Evolutionary conservation across 768 basidiomycete species (phyloP).

Genomic region (Serpula lacrymans): DNA sequence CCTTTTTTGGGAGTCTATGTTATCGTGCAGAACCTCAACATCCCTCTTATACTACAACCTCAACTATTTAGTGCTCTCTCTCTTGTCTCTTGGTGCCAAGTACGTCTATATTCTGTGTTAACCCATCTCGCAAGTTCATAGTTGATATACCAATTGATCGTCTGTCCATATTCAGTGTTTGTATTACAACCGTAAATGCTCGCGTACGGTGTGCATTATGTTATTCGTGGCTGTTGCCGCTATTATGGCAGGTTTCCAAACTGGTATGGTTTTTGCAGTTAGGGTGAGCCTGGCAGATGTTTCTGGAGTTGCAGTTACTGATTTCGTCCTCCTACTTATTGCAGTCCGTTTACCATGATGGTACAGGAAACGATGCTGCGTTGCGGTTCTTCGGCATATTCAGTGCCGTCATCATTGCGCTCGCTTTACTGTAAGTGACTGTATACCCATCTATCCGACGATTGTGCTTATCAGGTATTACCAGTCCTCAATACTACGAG

Average conservation of each 20-base stretch:
- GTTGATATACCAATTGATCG: neutral
- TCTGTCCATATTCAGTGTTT: slow-evolving; percentile 54
- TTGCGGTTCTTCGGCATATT: slow-evolving; percentile 64
- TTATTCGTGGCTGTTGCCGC: slow-evolving; percentile 38
- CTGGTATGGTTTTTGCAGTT: slow-evolving; percentile 55
- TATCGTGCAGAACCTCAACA: slow-evolving; percentile 61
- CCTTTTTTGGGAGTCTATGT: slow-evolving; percentile 67
- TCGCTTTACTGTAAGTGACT: slow-evolving; percentile 39
- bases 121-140: neutral
- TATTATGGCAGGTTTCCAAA: slow-evolving; percentile 55
- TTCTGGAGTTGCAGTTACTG: no score
- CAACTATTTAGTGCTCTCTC: slow-evolving; percentile 61
- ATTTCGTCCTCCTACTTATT: no score
- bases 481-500: slow-evolving; percentile 68
- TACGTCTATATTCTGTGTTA: slow-evolving; percentile 20
- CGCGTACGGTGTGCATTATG: slow-evolving; percentile 28
- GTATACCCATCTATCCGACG: slow-evolving; percentile 1
- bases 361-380: slow-evolving; percentile 28
- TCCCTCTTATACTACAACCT: slow-evolving; percentile 69
- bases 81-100: slow-evolving; percentile 66
- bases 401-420: slow-evolving; percentile 52
- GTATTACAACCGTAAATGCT: slow-evolving; percentile 53
- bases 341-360: no score
- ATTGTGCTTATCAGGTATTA: slow-evolving; percentile 10
- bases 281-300: slow-evolving; percentile 35